Base-by-base conservation (phyloP, 2,329 filamentous ascomycete genomes). In the Triangularia setosa region DNA sequence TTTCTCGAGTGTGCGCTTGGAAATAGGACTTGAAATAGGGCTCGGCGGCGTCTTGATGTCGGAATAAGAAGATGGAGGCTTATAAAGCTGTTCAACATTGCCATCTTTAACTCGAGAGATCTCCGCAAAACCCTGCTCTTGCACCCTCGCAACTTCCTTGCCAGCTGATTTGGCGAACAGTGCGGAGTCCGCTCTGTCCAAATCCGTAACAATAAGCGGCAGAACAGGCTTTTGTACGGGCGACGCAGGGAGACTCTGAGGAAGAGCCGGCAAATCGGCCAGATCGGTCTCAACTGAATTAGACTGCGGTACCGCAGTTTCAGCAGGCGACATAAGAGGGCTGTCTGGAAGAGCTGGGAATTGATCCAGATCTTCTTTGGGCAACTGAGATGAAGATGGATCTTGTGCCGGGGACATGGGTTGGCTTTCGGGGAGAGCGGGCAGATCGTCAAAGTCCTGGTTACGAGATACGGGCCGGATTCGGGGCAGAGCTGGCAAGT, bases 21-120 rank as follows among this genome's bases (percentile, higher is more conserved):
- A 60, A 24, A 59, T 23, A 12, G 67, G 60, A 28, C 35, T 59
- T 4, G 63, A 61, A 23, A 61, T 25, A n/a, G 67, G 59, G 27
- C 58, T 64, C 23, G 61, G 57, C 9, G 30, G 33, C 48, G 35
- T 55, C 65, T 69, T 68, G 58, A 70, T 52, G 2, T 69, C 67
- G n/a, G 67, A 66, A 30, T 65, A 69, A 7, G 62, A 61, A 6
- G 48, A 56, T 3, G 60, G 61, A 16, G 65, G 54, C 8, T 64
- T 33, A 24, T 61, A 64, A 4, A 21, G 3, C 30, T 61, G 44
- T 14, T 12, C 9, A 21, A 25, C 14, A 1, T 11, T 56, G 7
- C 11, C 18, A 11, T 28, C 24, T 27, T 16, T 25, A 23, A 55
- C 33, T 55, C 44, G 12, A 61, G 56, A 55, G 65, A 65, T 21